A percentile compares a stretch with the other conserved stretches of the same genome.
Conservation (phyloP, 2,329 filamentous ascomycete species). For the Diplodia scrobiculata region DNA sequence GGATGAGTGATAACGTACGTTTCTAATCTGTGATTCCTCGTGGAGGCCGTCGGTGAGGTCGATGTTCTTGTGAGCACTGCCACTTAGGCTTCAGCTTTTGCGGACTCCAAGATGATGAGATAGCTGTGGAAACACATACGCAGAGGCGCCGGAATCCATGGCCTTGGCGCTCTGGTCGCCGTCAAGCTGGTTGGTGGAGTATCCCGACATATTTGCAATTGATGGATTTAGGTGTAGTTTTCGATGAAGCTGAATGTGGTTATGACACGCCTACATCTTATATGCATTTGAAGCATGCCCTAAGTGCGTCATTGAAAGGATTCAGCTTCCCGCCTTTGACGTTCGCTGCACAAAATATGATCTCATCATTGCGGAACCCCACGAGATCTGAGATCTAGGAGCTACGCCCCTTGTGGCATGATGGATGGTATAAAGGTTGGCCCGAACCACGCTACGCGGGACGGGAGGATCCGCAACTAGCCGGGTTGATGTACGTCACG, state of each 20-base stretch:
- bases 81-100: slow-evolving; percentile 15
- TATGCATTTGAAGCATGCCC: not conserved
- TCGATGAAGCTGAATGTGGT: too few relatives aligned
- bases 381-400: not conserved
- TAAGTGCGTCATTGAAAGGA: slow-evolving; percentile 15
- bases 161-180: slow-evolving; percentile 35
- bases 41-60: slow-evolving; percentile 35
- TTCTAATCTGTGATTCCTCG: slow-evolving; percentile 34
- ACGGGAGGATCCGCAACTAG: not conserved
- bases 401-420: not conserved
- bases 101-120: not conserved
- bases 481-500: not conserved
- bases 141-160: slow-evolving; percentile 35
- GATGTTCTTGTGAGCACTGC: slow-evolving; percentile 28
- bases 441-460: not conserved
- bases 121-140: slow-evolving; percentile 29
- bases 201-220: not conserved
- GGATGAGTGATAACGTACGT: slow-evolving; percentile 26
- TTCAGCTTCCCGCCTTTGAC: not conserved
- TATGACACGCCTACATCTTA: not conserved
- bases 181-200: slow-evolving; percentile 32
- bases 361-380: slow-evolving; percentile 1
- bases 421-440: not conserved
- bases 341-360: not conserved
- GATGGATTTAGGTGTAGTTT: not conserved